Percentiles rank a stretch among this genome's conserved stretches.
Evolutionary conservation across 768 basidiomycete species (phyloP).

Genomic region (Leccinellum luteum): DNA sequence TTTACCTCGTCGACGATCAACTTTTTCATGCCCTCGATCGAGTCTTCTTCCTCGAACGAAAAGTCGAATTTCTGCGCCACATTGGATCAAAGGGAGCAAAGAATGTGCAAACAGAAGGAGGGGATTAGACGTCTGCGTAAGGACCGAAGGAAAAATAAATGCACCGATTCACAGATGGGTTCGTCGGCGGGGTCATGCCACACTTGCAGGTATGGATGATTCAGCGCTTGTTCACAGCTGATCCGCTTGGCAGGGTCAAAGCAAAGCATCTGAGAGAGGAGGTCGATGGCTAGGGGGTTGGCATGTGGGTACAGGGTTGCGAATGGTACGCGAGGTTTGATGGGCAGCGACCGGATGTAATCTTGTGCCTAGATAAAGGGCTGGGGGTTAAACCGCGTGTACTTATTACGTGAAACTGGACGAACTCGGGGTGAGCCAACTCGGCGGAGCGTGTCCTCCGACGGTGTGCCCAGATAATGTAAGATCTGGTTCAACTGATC

Average conservation of each 20-base stretch:
- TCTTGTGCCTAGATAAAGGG: conserved; percentile 73
- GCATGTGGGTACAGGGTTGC: conserved; percentile 90
- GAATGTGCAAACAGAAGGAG: no score
- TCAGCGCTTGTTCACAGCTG: conserved; percentile 92
- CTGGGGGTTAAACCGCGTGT: neutral
- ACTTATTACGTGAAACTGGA: conserved; percentile 7
- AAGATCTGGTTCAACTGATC: conserved; percentile 98
- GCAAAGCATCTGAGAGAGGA: conserved; percentile 86
- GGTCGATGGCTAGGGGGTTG: conserved; percentile 90
- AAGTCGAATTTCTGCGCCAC: conserved; percentile 79
- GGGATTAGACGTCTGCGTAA: neutral
- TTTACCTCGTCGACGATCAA: conserved; percentile 93
- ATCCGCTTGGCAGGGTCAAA: conserved; percentile 97
- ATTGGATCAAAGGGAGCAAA: neutral
- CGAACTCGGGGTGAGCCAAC: conserved; percentile 92
- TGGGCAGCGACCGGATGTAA: conserved; percentile 96
- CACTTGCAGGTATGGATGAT: conserved; percentile 91
- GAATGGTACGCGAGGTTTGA: conserved; percentile 93
- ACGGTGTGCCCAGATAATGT: conserved; percentile 96
- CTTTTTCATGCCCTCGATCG: conserved; percentile 95
- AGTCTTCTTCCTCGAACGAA: conserved; percentile 93
- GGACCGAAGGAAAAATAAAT: conserved; percentile 13
- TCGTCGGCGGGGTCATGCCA: conserved; percentile 99
- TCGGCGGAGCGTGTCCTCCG: conserved; percentile 92
- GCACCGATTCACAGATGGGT: conserved; percentile 75